These are phyloP conservation scores for Petasospora rhodanensis DNA, from an alignment of 1,139 yeast species.

Conservation along the genomic window DNA sequence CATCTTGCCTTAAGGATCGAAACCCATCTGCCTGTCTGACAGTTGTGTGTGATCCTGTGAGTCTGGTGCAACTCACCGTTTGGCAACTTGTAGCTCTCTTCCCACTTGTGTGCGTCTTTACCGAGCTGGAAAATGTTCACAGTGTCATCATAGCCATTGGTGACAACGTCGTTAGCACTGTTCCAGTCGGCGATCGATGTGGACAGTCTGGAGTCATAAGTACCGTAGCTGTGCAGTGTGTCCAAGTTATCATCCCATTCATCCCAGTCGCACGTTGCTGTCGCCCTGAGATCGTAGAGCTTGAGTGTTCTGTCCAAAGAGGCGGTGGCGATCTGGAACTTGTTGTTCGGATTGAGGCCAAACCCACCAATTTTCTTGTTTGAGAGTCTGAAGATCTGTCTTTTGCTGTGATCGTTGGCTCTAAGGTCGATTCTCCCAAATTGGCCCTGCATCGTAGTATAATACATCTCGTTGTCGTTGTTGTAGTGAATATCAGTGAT, in stretches of 20 bases:
- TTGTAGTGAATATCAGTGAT: constrained; percentile 52
- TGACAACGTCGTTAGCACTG: constrained; percentile 65
- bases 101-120: constrained; percentile 20
- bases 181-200: constrained; percentile 90
- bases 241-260: constrained; percentile 34
- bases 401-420: constrained; percentile 32
- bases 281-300: constrained; percentile 77
- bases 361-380: constrained; percentile 93
- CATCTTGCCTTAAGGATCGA: constrained; percentile 83
- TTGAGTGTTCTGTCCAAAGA: constrained; percentile 81
- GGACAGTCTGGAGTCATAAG: constrained; percentile 69
- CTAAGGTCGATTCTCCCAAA: constrained; percentile 70
- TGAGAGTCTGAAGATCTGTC: constrained; percentile 54
- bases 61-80: constrained; percentile 42
- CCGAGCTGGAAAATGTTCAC: constrained; percentile 53
- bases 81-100: constrained; percentile 28
- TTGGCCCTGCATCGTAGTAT: constrained; percentile 76
- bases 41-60: constrained; percentile 71
- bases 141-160: constrained; percentile 90
- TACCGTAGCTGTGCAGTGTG: constrained; percentile 55
- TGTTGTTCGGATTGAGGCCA: constrained; percentile 63
- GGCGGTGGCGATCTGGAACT: constrained; percentile 70
- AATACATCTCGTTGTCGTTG: constrained; percentile 53
- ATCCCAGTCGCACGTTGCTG: constrained; percentile 42
- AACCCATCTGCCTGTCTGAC: constrained; percentile 97